phyloP scores from a whole-genome alignment of 345 rosid species.

The Aquilaria malaccensis region DNA sequence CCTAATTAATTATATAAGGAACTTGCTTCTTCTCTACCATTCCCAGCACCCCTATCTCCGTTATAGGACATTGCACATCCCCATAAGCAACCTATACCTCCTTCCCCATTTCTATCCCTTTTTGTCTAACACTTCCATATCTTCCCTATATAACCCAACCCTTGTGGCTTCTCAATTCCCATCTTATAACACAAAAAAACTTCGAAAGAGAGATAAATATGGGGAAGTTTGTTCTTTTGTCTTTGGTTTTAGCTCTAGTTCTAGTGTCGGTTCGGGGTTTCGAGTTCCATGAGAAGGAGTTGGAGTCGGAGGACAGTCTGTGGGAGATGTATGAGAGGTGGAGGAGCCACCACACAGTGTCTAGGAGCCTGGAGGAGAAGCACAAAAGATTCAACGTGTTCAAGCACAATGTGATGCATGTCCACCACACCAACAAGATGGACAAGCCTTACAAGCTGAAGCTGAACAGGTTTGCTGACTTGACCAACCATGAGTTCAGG shows the following conservation, averaged over 20 bases:
- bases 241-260: slow-evolving; percentile 34
- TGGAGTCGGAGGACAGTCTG: slow-evolving; percentile 54
- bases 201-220: slow-evolving; percentile 4
- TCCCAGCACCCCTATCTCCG: too few relatives aligned
- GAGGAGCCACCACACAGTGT: slow-evolving; percentile 79
- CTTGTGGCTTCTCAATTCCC: neutral
- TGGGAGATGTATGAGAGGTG: slow-evolving; percentile 82
- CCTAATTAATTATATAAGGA: too few relatives aligned
- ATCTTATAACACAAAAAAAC: neutral
- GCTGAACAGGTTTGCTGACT: slow-evolving; percentile 81
- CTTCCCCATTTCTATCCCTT: too few relatives aligned
- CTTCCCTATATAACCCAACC: slow-evolving; percentile 24
- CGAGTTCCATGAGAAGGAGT: slow-evolving; percentile 60
- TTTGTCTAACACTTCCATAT: too few relatives aligned
- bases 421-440: slow-evolving; percentile 60
- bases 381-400: slow-evolving; percentile 67
- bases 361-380: slow-evolving; percentile 60
- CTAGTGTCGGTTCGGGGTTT: slow-evolving; percentile 38
- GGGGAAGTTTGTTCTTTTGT: slow-evolving; percentile 26
- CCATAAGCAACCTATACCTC: too few relatives aligned
- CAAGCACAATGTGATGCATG: slow-evolving; percentile 61
- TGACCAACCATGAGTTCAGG: slow-evolving; percentile 74
- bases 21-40: too few relatives aligned
- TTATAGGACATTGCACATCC: too few relatives aligned
- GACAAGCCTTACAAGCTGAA: slow-evolving; percentile 73